Base-by-base conservation (phyloP, 768 basidiomycete species). In the Saitozyma podzolica region DNA sequence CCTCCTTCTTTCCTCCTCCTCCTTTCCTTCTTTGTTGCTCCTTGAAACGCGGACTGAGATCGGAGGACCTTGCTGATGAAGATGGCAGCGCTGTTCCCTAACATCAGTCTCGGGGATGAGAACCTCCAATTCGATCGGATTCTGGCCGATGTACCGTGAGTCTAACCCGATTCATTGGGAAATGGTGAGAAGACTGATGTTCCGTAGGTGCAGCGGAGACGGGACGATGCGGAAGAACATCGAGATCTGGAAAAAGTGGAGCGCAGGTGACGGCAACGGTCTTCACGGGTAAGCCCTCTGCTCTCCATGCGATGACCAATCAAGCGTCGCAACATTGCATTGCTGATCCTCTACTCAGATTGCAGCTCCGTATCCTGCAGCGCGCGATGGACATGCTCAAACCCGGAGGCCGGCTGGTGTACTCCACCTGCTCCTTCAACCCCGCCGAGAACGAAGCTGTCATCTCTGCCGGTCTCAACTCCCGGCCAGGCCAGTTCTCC, bases 381-480 rank as follows among this genome's bases (percentile, higher is more conserved):
- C 89, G 96, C 17, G 95, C 89, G 0, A 96, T 99, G 90, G 86
- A 88, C 59, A 84, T 98, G 80, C 84, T 99, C 47, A 84, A 85
- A 64, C 87, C 87, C 40, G 85, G 87, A n/a, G 95, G 94, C 8
- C 87, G 90, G 42, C 89, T 98, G 64, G 94, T 98, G 16, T 99
- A 98, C 78, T 98, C 96, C 6, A 99, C 96, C 0, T 98, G 96
- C 73, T 97, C 94, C 0, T 82, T 98, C 67, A 98, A 98, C 78
- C 96, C 96, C 1, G 84, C 92, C 11, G 96, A 99, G 80, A 97
- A 99, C 76, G 96, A 99, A 78, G 92, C 96, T 8, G 95, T 98
- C 64, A 83, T 98, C 41, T 89, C 91, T 1, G 88, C 89, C 50
- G 92, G 91, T 0, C 83, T 98, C 43, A 86, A 85, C 62, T 78